Conservation (phyloP, 331 rosid species). For the Malus hybrid region DNA sequence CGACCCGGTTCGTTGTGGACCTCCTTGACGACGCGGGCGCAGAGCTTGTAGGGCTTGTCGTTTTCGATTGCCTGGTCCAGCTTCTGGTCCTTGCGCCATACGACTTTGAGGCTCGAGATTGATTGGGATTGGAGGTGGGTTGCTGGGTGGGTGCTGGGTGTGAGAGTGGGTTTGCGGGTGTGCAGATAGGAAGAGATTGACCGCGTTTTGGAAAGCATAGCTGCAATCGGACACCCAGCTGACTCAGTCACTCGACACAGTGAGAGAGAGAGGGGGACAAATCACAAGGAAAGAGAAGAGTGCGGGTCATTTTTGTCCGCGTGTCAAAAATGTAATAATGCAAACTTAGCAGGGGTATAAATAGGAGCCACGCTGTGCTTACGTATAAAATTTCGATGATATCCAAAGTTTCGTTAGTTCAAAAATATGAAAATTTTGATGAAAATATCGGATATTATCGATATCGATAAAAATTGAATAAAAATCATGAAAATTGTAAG, state of each 20-base stretch:
- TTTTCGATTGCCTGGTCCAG: slow-evolving; percentile 65
- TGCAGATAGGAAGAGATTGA: slow-evolving; percentile 14
- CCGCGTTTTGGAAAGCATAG: slow-evolving; percentile 37
- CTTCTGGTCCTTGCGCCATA: slow-evolving; percentile 65
- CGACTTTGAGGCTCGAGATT: slow-evolving; percentile 66
- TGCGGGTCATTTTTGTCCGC: too few relatives aligned
- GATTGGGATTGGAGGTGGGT: slow-evolving; percentile 11
- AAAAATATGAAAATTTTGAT: too few relatives aligned
- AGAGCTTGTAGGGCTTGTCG: slow-evolving; percentile 56
- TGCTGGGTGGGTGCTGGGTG: slow-evolving; percentile 9
- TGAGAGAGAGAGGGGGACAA: not conserved
- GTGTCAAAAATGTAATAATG: too few relatives aligned
- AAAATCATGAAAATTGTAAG: too few relatives aligned
- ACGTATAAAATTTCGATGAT: too few relatives aligned
- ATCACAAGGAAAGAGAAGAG: too few relatives aligned
- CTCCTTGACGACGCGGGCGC: slow-evolving; percentile 67
- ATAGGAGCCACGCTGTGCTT: too few relatives aligned
- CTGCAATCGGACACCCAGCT: slow-evolving; percentile 1
- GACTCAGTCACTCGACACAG: not conserved
- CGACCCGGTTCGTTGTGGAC: slow-evolving; percentile 78
- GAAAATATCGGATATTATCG: too few relatives aligned
- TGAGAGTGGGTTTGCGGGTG: not conserved
- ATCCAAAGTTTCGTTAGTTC: too few relatives aligned
- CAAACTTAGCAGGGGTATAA: too few relatives aligned
- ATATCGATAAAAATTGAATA: too few relatives aligned